Conservation (phyloP, 1,139 yeast species). For the Yamadazyma trypodendri region DNA sequence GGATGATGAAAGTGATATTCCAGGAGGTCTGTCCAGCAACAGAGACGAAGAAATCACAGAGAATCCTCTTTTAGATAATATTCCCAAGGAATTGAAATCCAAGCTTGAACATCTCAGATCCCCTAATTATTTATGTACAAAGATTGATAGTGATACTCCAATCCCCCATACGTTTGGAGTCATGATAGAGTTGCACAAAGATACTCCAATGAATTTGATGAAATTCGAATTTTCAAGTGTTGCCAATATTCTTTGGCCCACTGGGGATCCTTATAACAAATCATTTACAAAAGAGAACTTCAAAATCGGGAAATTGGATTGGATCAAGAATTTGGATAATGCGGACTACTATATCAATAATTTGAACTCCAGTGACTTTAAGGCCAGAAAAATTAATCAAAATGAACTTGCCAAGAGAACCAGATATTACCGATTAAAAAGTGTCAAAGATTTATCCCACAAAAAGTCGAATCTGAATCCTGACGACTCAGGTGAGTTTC, state of each 20-base stretch:
- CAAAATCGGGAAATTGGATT: conserved; percentile 46
- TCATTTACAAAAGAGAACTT: conserved; percentile 44
- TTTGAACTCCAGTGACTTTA: conserved; percentile 35
- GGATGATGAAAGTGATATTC: conserved; percentile 5
- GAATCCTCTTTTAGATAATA: conserved; percentile 9
- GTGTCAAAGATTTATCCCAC: conserved; percentile 20
- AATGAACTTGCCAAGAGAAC: conserved; percentile 39
- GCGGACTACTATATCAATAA: conserved; percentile 49
- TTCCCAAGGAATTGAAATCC: conserved; percentile 16
- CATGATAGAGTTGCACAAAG: conserved; percentile 39
- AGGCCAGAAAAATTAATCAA: conserved; percentile 27
- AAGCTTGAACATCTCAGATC: conserved; percentile 26
- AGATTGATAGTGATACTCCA: conserved; percentile 41
- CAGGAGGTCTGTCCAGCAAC: conserved; percentile 2
- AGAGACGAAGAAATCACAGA: conserved; percentile 6
- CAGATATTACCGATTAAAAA: conserved; percentile 30
- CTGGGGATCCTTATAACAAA: conserved; percentile 51
- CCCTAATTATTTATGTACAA: conserved; percentile 41
- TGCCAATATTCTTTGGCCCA: conserved; percentile 51
- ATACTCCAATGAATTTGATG: conserved; percentile 29
- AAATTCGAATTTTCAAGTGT: conserved; percentile 33
- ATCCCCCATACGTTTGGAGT: conserved; percentile 50
- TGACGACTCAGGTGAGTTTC: conserved; percentile 4
- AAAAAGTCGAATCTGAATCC: conserved; percentile 1
- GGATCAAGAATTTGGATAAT: conserved; percentile 44